Evolutionary conservation across 768 basidiomycete species (phyloP).

Genomic region (Pleurotus salmoneostramineus): DNA sequence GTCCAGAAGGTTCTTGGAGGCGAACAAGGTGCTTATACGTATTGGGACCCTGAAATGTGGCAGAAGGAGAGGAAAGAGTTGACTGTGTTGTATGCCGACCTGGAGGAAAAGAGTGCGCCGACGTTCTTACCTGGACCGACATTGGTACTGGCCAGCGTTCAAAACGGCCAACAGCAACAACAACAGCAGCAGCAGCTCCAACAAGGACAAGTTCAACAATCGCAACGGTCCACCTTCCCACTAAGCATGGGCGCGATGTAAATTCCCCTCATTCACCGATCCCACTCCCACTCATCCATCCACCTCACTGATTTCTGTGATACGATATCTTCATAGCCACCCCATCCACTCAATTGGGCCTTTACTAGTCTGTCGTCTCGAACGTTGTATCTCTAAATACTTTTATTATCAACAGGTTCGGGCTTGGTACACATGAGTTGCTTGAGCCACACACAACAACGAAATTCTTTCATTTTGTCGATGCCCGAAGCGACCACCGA

Average conservation of each 20-base stretch:
- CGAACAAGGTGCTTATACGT: conserved; percentile 87
- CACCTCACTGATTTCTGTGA: conserved; percentile 11
- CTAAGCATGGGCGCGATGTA: conserved; percentile 50
- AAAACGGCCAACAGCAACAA: conserved; percentile 35
- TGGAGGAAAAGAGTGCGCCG: conserved; percentile 69
- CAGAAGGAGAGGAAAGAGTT: conserved; percentile 74
- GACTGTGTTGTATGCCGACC: conserved; percentile 68
- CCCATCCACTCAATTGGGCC: conserved; percentile 5
- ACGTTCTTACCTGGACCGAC: conserved; percentile 53
- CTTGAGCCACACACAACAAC: background rate
- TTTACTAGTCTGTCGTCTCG: background rate
- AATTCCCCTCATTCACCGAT: conserved; percentile 13
- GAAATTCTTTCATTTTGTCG: background rate
- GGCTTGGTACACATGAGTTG: background rate
- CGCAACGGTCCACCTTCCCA: conserved; percentile 42
- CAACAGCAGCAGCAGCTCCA: conserved; percentile 27
- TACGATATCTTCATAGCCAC: conserved; percentile 5
- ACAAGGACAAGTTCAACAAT: conserved; percentile 24
- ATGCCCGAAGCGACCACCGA: background rate
- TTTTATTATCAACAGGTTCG: conserved; percentile 3
- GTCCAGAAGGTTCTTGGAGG: conserved; percentile 76
- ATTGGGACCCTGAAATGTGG: conserved; percentile 84
- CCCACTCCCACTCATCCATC: conserved; percentile 11
- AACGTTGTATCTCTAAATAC: conserved; percentile 17
- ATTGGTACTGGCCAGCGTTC: conserved; percentile 30